Evolutionary conservation across 768 basidiomycete species (phyloP), one percentile per base, ranked within the genome.

Genomic region (Collybiopsis luxurians): DNA sequence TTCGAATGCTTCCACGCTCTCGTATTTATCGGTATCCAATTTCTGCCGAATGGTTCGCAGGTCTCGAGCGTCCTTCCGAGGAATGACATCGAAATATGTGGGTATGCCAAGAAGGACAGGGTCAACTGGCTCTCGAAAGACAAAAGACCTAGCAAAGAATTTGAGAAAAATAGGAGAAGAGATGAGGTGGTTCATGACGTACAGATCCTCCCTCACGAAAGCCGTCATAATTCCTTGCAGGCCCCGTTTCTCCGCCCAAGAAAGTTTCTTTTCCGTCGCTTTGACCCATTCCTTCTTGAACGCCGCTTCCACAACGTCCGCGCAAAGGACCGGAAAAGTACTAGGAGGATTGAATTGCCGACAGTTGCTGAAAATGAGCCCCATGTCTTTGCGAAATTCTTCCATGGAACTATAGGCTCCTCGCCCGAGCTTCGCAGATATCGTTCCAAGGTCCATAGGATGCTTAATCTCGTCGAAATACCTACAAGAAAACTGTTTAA

Each of bases 371-470:
- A 97, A 88, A 46, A 97, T 82, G 4, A 95, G 82, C 53, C 90
- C 85, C 51, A 91, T 75, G 63, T 98, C 95, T 59, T 79, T 79
- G 55, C 79, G 84, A 59, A 98, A 88, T 0, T 86, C 84, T 51
- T 90, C 92, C 87, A 95, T 92, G 2, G 82, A 87, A 12, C 73
- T 61, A 68, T 98, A 99, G 64, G 81, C 75, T 48, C 79, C 82
- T 51, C 81, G 74, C 38, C 79, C 76, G 58, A 97, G 73, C 65
- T 90, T 92, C 38, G 76, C 73, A 13, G 69, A 69, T 62, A 97
- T 90, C 2, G 95, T 96, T 9, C 83, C 84, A 52, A 98, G 86
- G 71, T 98, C 95, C 96, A 98, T 98, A 5, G 96, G 96, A 61
- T 89, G 74, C 58, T 82, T 73, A 66, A 98, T 96, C 71, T 98